A percentile compares a stretch with the other conserved stretches of the same genome.
Evolutionary conservation across 2,329 filamentous ascomycete species (phyloP).

Genomic region (Alternaria brassicae): DNA sequence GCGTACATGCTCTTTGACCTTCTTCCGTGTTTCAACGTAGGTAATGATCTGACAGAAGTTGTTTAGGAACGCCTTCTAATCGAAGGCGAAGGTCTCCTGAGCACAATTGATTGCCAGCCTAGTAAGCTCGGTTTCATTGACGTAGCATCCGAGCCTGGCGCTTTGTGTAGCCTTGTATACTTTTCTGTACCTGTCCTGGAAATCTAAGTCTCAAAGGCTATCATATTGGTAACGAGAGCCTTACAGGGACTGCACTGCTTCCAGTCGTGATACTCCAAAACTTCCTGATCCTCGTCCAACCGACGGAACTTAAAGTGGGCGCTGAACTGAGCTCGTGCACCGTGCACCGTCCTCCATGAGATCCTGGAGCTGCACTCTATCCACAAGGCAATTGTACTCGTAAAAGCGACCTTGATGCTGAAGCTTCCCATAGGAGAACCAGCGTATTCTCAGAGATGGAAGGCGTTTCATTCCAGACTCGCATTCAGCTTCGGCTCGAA

Average conservation of each 20-base stretch:
- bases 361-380: not conserved
- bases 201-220: not conserved
- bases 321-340: not conserved
- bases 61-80: not conserved
- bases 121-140: not conserved
- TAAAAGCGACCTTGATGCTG: not conserved
- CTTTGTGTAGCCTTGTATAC: no score
- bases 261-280: not conserved
- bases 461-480: constrained; percentile 1
- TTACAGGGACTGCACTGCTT: not conserved
- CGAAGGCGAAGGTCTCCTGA: not conserved
- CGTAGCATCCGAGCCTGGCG: not conserved
- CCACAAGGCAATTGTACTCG: no score
- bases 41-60: not conserved
- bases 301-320: not conserved
- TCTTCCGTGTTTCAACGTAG: not conserved
- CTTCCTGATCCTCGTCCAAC: not conserved
- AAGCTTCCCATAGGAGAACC: not conserved
- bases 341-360: not conserved
- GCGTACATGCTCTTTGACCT: not conserved
- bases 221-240: not conserved
- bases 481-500: constrained; percentile 7
- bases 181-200: not conserved
- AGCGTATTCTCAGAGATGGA: not conserved
- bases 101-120: not conserved